Evolutionary conservation across 192 early-diverging fungal species (phyloP).

Genomic region (Cetraspora pellucida): DNA sequence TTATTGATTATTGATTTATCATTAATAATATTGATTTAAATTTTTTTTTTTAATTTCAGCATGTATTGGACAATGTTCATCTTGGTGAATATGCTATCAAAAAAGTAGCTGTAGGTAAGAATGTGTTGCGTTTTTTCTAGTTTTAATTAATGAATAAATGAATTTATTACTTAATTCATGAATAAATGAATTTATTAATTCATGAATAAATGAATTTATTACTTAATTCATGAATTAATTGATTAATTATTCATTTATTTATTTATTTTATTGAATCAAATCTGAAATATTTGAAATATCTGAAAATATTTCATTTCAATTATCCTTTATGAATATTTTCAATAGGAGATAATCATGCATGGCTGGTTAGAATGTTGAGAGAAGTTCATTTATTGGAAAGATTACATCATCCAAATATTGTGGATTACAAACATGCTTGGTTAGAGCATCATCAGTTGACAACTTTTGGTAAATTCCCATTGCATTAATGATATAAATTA

Average conservation of each 20-base stretch:
- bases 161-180: no score
- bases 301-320: neutral
- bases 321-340: neutral
- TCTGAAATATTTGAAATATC: no score
- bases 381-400: slow-evolving; percentile 92
- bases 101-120: slow-evolving; percentile 83
- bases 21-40: slow-evolving; percentile 55
- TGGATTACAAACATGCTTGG: slow-evolving; percentile 97
- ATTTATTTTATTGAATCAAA: no score
- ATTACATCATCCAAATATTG: slow-evolving; percentile 88
- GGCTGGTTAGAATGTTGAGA: slow-evolving; percentile 90
- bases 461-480: slow-evolving; percentile 51
- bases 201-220: no score
- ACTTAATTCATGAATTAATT: no score
- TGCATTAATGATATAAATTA: neutral
- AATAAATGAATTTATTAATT: no score
- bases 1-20: no score
- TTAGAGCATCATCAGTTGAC: slow-evolving; percentile 82
- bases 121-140: neutral
- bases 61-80: slow-evolving; percentile 70
- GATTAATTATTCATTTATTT: no score
- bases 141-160: no score
- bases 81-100: slow-evolving; percentile 92
- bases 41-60: slow-evolving; percentile 36
- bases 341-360: slow-evolving; percentile 72